Evolutionary conservation across 805 yeast species (phyloP), one percentile per base, ranked within the genome.

Genomic region (Saccharomycopsis capsularis): DNA sequence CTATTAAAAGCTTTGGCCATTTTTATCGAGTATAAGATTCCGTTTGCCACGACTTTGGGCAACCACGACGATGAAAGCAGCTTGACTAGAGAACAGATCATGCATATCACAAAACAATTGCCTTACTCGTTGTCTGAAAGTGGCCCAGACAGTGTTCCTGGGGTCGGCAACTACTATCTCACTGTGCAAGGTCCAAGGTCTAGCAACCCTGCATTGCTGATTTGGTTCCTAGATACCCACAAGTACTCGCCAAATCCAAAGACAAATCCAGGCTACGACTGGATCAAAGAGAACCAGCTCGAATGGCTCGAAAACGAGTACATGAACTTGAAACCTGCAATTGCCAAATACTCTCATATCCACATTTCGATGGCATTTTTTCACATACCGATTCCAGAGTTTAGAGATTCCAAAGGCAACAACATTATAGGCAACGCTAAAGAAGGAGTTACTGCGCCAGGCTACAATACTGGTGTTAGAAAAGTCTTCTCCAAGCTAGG

Each of bases 41-140:
- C 98, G 3, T 93, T 76, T 70, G 91, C 96, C 0, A 72, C 85
- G 55, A 79, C 82, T 6, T 73, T 91, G 69, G 99, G 99, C 0
- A 93, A 93, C 63, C 99, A 93, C 62, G 99, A 93, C 63, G 93
- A 84, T 59, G 95, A 90, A 65, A 91, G 95, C 0, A 74, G 81
- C 3, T 57, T 88, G 50, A 53, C 69, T 15, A 73, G 95, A 36
- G 61, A 65, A 47, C 77, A 80, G 55, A 59, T 88, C 38, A 83
- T 89, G 78, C 59, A 69, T 2, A 59, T 85, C 4, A 70, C 78
- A 3, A 55, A 68, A 6, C 57, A 65, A 1, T 66, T 91, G 44
- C 99, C 98, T 0, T 85, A 72, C 61, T 82, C 86, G 1, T 51
- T 82, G 13, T 74, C 88, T 0, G 59, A 63, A 22, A 55, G 73